Percentiles rank a stretch among this genome's conserved stretches.
Evolutionary conservation across 1,284 basidiomycete genomes (phyloP).

Genomic region (Apiotrichum akiyoshidainum): DNA sequence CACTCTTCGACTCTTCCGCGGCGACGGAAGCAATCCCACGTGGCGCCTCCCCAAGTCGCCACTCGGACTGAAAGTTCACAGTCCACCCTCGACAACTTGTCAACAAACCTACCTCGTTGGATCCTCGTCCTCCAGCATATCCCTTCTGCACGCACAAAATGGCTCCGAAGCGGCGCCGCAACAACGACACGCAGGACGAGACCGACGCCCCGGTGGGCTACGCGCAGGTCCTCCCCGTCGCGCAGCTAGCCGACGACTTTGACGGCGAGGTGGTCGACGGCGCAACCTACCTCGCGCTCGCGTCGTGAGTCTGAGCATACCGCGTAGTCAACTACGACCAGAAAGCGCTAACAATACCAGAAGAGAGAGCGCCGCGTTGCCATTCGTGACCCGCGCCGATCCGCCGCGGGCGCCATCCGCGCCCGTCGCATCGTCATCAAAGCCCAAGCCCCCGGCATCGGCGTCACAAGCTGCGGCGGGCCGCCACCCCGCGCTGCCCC

Average conservation of each 20-base stretch:
- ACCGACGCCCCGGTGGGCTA: conserved; percentile 5
- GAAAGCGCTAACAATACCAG: conserved; percentile 11
- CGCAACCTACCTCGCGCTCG: conserved; percentile 39
- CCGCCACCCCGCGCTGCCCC: conserved; percentile 29
- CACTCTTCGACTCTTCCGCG: too few species aligned
- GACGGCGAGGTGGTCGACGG: conserved; percentile 35
- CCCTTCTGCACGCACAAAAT: not conserved
- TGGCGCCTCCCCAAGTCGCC: not conserved
- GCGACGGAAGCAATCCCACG: not conserved
- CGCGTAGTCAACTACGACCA: not conserved
- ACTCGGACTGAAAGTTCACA: too few species aligned
- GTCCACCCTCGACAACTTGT: not conserved
- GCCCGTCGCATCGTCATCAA: not conserved
- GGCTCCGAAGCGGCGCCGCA: conserved; percentile 6
- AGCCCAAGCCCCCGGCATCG: not conserved
- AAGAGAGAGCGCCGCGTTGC: conserved; percentile 25
- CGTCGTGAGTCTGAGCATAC: conserved; percentile 30
- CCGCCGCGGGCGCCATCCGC: not conserved
- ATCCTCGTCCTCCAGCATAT: not conserved
- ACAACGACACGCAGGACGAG: conserved; percentile 11
- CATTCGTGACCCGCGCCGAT: conserved; percentile 30
- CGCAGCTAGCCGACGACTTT: conserved; percentile 34
- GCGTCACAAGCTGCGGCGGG: not conserved
- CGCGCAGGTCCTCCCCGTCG: conserved; percentile 35
- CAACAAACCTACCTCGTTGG: not conserved